phyloP scores from a whole-genome alignment of 495 filamentous ascomycete genomes.

The Astrothelium subdiscretum region DNA sequence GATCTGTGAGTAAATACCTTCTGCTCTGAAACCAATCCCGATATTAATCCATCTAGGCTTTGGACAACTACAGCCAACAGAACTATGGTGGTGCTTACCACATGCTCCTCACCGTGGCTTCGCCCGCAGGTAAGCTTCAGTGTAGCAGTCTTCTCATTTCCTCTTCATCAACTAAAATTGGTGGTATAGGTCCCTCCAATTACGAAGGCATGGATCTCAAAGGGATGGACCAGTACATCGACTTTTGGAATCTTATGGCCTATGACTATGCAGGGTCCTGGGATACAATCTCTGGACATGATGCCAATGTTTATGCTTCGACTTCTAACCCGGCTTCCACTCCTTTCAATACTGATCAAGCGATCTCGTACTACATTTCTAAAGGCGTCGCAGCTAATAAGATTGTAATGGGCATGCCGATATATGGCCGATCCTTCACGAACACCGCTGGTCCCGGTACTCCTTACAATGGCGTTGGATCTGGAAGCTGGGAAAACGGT shows the following conservation, averaged over 20 bases:
- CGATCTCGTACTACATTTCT: constrained; percentile 53
- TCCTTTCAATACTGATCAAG: constrained; percentile 57
- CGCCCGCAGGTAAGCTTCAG: constrained; percentile 31
- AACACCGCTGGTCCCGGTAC: constrained; percentile 59
- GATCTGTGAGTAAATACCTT: constrained; percentile 28
- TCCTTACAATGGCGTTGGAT: constrained; percentile 54
- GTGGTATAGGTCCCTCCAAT: constrained; percentile 39
- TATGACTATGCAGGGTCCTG: constrained; percentile 44
- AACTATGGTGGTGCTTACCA: constrained; percentile 20
- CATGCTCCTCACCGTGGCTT: constrained; percentile 71
- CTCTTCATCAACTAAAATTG: not conserved
- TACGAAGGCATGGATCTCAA: constrained; percentile 54
- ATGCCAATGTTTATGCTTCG: constrained; percentile 59
- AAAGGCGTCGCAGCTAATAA: constrained; percentile 52
- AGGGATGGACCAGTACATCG: constrained; percentile 62
- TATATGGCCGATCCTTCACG: constrained; percentile 75
- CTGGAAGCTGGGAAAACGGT: constrained; percentile 57
- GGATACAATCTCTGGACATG: constrained; percentile 56
- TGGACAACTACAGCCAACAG: not conserved
- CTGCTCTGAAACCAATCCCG: not conserved
- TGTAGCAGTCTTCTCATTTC: not conserved
- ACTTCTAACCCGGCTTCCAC: constrained; percentile 43
- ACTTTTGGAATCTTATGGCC: constrained; percentile 69
- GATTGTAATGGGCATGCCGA: constrained; percentile 67
- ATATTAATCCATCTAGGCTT: no score